Evolutionary conservation across 2,329 filamentous ascomycete species (phyloP), one percentile per base, ranked within the genome.

Genomic region (Aspergillus brasiliensis): DNA sequence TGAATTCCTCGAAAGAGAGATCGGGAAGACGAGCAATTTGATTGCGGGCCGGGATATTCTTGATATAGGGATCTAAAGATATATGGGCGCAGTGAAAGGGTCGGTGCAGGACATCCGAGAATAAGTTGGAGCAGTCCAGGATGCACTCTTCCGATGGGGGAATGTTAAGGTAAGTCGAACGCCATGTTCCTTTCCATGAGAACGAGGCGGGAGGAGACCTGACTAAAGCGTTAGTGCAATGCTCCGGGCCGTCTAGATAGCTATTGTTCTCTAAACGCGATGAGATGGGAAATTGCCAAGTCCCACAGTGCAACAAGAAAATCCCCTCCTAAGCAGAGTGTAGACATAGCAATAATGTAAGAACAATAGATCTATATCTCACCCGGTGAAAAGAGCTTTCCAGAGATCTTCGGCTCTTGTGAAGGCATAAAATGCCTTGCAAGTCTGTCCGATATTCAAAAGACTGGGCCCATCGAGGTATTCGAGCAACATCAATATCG

Each of bases 81-180:
- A 92, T 87, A 71, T 96, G 86, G 48, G 91, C 90, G 79, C 94
- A 98, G 66, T 91, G 89, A 74, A 96, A 98, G 0, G 94, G 94
- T 8, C 93, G 86, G 75, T 97, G 91, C 23, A 98, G 83, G 7
- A 91, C 88, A 76, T 99, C 94, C 13, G 94, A 97, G 75, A 91
- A 98, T 54, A 98, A 86, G 68, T 88, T 86, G 54, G 83, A 83
- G 77, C 93, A 97, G 67, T 90, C 84, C 37, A 96, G 80, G 11
- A 77, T 80, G 38, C 86, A 82, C 51, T 84, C 81, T 59, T 82
- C 78, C 13, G 76, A 74, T 13, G 81, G 73, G 0, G 82, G 79
- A 13, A 91, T 80, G 37, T 83, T 82, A 40, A 96, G 82, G 67
- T 89, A 86, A 0, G 92, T 96, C 28, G 88, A 86, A 66, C 91